Conservation (phyloP, 305 asterid species). For the Salvia sclarea region DNA sequence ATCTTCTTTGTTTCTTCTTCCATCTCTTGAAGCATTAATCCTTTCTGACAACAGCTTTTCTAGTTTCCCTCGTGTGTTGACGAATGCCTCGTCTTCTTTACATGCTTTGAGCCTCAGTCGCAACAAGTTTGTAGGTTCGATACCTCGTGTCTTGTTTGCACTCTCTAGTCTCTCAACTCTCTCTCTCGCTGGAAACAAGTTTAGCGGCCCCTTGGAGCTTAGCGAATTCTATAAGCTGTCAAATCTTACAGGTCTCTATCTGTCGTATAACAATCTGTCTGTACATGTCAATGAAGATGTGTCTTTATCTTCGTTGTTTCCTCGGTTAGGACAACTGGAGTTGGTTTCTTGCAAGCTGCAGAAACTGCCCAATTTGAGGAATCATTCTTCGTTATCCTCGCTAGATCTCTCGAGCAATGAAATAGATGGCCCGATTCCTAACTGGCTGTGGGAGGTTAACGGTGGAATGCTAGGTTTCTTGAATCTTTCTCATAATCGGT, state of each 20-base stretch:
- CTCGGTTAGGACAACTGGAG: slow-evolving; percentile 16
- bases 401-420: slow-evolving; percentile 48
- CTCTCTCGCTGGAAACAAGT: slow-evolving; percentile 44
- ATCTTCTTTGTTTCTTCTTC: slow-evolving; percentile 41
- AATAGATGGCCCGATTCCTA: slow-evolving; percentile 54
- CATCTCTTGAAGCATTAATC: slow-evolving; percentile 25
- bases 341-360: slow-evolving; percentile 42
- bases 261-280: slow-evolving; percentile 50
- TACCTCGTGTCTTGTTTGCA: slow-evolving; percentile 49
- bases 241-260: slow-evolving; percentile 42
- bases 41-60: slow-evolving; percentile 40
- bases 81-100: neutral
- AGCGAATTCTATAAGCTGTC: slow-evolving; percentile 37
- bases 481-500: slow-evolving; percentile 47
- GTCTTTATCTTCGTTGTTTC: slow-evolving; percentile 35
- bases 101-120: slow-evolving; percentile 37
- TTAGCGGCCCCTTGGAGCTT: slow-evolving; percentile 48
- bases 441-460: slow-evolving; percentile 34
- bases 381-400: slow-evolving; percentile 34
- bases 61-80: slow-evolving; percentile 24
- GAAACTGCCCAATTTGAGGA: slow-evolving; percentile 34
- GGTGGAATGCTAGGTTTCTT: neutral
- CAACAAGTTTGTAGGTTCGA: slow-evolving; percentile 50
- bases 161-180: slow-evolving; percentile 32
- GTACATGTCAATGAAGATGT: slow-evolving; percentile 22